Evolutionary conservation across 1,284 basidiomycete genomes (phyloP).

Genomic region (Lentinula novae-zelandiae): DNA sequence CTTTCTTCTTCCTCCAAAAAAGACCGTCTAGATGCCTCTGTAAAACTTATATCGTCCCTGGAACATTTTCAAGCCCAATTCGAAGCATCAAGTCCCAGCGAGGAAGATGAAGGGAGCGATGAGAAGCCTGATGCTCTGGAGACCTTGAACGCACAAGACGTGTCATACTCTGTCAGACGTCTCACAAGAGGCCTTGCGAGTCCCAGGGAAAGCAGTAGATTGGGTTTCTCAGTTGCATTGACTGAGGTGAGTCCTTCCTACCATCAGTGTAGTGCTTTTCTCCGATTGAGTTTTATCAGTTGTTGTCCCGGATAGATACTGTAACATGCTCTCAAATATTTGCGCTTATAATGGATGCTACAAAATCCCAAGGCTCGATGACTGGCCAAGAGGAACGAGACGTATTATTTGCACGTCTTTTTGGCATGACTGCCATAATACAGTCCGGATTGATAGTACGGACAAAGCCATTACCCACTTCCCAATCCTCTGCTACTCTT

Average conservation of each 20-base stretch:
- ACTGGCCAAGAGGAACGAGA: slow-evolving; percentile 92
- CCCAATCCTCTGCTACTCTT: slow-evolving; percentile 46
- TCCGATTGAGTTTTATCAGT: slow-evolving; percentile 38
- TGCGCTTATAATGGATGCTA: slow-evolving; percentile 67
- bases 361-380: slow-evolving; percentile 69
- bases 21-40: slow-evolving; percentile 82
- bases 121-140: slow-evolving; percentile 55
- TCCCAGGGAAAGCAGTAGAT: slow-evolving; percentile 87
- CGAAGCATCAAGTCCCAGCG: slow-evolving; percentile 36
- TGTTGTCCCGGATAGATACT: slow-evolving; percentile 77
- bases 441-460: slow-evolving; percentile 79
- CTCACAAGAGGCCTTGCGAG: slow-evolving; percentile 86
- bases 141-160: slow-evolving; percentile 77
- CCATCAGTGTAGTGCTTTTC: not conserved
- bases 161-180: slow-evolving; percentile 83
- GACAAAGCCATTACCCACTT: slow-evolving; percentile 46
- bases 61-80: slow-evolving; percentile 78
- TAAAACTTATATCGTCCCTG: slow-evolving; percentile 77
- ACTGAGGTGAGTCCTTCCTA: slow-evolving; percentile 70
- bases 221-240: slow-evolving; percentile 94
- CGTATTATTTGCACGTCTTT: slow-evolving; percentile 87
- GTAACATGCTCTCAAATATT: slow-evolving; percentile 77
- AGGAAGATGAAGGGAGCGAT: slow-evolving; percentile 51
- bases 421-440: slow-evolving; percentile 82
- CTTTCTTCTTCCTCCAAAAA: slow-evolving; percentile 81